Evolutionary conservation across 306 rosid genomes (phyloP).

Genomic region (Vicia sativa): DNA sequence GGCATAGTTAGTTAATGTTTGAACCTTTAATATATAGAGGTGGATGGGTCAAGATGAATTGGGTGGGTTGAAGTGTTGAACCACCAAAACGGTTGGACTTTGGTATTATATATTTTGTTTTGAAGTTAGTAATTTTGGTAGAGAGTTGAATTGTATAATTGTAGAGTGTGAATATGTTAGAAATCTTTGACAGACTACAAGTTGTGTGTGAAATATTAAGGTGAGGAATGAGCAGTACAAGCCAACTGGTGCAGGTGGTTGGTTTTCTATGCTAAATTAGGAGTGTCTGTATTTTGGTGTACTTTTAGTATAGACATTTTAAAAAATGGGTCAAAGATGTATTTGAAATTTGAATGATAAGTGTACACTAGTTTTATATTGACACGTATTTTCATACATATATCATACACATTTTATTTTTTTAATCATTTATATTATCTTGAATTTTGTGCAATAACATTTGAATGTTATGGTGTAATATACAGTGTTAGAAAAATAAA

Average conservation of each 20-base stretch:
- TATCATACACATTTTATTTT: too few relatives aligned
- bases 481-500: too few relatives aligned
- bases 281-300: too few relatives aligned
- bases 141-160: conserved; percentile 19
- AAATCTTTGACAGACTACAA: conserved; percentile 44
- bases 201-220: conserved; percentile 33
- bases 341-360: too few relatives aligned
- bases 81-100: conserved; percentile 62
- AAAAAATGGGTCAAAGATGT: too few relatives aligned
- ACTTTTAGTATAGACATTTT: too few relatives aligned
- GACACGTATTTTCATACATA: too few relatives aligned
- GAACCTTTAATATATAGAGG: conserved; percentile 17
- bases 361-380: too few relatives aligned
- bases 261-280: too few relatives aligned
- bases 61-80: conserved; percentile 61
- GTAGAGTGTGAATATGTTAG: conserved; percentile 31
- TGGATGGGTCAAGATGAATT: conserved; percentile 2
- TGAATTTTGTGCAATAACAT: too few relatives aligned
- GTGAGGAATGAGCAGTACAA: not conserved
- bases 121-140: conserved; percentile 18
- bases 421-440: too few relatives aligned
- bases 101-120: conserved; percentile 21
- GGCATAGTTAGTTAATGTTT: conserved; percentile 29
- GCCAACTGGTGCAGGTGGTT: conserved; percentile 27
- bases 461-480: too few relatives aligned